Evolutionary conservation across 1,284 basidiomycete genomes (phyloP), one percentile per base, ranked within the genome.

Genomic region (Trichosporon asahii): DNA sequence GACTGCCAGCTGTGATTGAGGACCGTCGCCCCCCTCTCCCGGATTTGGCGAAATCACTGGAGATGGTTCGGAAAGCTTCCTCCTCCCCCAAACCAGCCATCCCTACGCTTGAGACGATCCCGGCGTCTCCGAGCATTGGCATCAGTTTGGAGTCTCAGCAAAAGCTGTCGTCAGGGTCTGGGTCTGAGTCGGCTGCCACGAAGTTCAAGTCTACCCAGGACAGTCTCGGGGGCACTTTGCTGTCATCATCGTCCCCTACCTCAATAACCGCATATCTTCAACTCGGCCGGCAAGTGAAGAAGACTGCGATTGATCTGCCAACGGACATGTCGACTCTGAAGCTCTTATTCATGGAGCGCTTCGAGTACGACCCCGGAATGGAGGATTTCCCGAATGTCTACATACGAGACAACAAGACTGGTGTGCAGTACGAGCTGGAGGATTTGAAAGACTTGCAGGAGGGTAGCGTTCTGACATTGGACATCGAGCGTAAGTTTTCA

Each of bases 351-450:
- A 92, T 98, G 77, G 95, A 98, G 84, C 91, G 90, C 76, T 99
- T 99, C 78, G 90, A 92, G 44, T 98, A 97, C 81, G 95, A 92
- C 78, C 94, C 96, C 0, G 90, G 93, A 1, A 88, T 91, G 84
- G 94, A 94, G 70, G 93, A 97, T 77, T 98, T 98, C 79, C 96
- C 96, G 11, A 91, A 92, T 21, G 96, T 99, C 68, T 98, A 98
- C 79, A 90, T 98, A 69, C 90, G 94, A 9, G 96, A 98, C 84
- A 90, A 90, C 3, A 89, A 88, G 37, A 95, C 91, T 70, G 94
- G 94, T 8, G 92, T 98, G 66, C 91, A 94, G 79, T 99, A 98
- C 79, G 95, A 98, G 83, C 86, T 99, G 64, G 96, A 99, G 82
- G 93, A 98, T 81, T 89, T 95, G 75, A 90, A 91, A n/a, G 96